Base-by-base conservation (phyloP, 495 filamentous ascomycete species). In the Paragyromitra xinjiangensis region DNA sequence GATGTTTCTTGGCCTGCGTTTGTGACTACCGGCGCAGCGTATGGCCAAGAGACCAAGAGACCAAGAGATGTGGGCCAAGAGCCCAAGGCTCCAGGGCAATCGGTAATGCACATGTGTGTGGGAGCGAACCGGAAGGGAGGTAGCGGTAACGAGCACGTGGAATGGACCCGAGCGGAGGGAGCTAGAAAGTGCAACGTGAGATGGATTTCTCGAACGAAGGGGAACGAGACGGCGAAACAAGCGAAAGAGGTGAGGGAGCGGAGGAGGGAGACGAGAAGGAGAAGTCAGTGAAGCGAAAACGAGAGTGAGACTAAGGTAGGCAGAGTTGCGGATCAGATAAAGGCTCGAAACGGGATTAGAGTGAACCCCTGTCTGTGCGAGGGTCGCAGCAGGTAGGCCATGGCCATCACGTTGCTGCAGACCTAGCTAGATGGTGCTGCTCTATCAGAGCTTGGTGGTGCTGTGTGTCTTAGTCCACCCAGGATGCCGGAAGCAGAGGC, bases 51-150 rank as follows among this genome's bases (percentile, higher is more conserved):
- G 65, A 37, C 77, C 74, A 79, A 78, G 77, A 78, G 73, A 71
- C 77, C 74, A 79, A 78, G 77, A 72, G 73, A 77, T 71, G 77
- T 66, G 50, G 74, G 77, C 73, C 65, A 78, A 78, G 75, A 78
- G 58, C 29, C 64, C 64, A 68, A 55, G 40, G 50, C 55, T 55
- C 39, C 64, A 69, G 50, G 67, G 69, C 45, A 26, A 40, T 12
- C 29, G 64, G 70, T 65, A 48, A 24, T 22, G 69, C 29, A 11
- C 16, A 72, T 53, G 72, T 71, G 59, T 34, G 29, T 34, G 73
- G 44, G 64, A 70, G 50, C 42, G 37, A 56, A 56, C 26, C 40
- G 34, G 39, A 29, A 44, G 45, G 39, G 16, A 26, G 29, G 48
- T 42, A 64, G 58, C 42, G 40, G 73, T 44, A 64, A 51, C 22